Conservation (phyloP, 768 basidiomycete genomes). For the Lentinula raphanica region DNA sequence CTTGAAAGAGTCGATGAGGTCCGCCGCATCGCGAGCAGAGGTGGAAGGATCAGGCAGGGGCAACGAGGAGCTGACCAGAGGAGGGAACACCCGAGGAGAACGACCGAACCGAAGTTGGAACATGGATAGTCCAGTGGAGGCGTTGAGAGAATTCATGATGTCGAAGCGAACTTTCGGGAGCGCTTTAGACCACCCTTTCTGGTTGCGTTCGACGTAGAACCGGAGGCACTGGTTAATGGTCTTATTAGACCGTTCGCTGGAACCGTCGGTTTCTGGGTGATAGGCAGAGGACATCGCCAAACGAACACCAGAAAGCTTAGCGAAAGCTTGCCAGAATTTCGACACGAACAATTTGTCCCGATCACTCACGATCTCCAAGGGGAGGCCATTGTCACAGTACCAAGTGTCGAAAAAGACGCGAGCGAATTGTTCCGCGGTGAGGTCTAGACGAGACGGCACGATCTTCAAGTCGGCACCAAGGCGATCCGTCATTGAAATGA, state of each 20-base stretch:
- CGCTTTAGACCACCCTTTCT: constrained; percentile 17
- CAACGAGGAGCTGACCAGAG: background rate
- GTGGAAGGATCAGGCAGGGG: background rate
- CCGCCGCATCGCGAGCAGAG: background rate
- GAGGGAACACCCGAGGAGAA: constrained; percentile 14
- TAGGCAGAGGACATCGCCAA: constrained; percentile 25
- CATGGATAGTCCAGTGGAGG: constrained; percentile 13
- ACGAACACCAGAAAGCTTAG: no score
- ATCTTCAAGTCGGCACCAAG: no score
- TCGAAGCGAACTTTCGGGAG: constrained; percentile 16
- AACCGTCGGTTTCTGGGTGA: constrained; percentile 30
- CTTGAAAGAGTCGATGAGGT: background rate
- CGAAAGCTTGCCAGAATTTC: no score
- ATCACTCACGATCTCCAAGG: no score
- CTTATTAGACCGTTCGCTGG: constrained; percentile 18
- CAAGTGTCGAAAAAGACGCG: no score
- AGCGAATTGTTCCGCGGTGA: no score
- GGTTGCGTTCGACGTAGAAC: constrained; percentile 18
- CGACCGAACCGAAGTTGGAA: constrained; percentile 17
- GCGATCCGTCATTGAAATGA: no score
- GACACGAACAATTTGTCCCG: no score
- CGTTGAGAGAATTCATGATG: constrained; percentile 16
- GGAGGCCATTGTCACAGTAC: no score
- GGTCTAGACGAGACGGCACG: no score
- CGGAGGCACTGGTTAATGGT: background rate